These are phyloP conservation scores for Fusarium buharicum DNA, from an alignment of 2,329 filamentous ascomycete genomes.

Conservation along the genomic window DNA sequence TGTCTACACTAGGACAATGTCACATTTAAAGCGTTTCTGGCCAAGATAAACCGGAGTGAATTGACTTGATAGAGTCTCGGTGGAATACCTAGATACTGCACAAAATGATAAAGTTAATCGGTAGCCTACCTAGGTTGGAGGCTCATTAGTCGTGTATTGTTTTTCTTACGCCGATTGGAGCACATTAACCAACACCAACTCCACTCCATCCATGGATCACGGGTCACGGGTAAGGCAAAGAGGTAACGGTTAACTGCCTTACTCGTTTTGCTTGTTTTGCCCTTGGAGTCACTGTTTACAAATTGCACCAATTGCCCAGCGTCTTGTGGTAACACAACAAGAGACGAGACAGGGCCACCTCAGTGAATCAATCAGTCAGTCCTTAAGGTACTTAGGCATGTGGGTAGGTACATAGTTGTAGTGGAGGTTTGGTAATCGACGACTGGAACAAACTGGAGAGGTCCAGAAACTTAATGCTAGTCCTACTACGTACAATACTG, in stretches of 20 bases:
- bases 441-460: slow-evolving; percentile 6
- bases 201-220: slow-evolving; percentile 21
- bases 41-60: neutral
- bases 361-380: neutral
- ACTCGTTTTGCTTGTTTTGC: slow-evolving; percentile 6
- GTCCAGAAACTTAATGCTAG: slow-evolving; percentile 5
- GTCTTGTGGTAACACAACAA: slow-evolving; percentile 4
- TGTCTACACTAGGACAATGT: no score
- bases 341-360: neutral
- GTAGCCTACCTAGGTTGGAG: neutral
- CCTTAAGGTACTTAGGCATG: no score
- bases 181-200: slow-evolving; percentile 17
- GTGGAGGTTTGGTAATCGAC: neutral
- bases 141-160: slow-evolving; percentile 15
- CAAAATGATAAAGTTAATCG: slow-evolving; percentile 4
- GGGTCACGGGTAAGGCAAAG: slow-evolving; percentile 15
- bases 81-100: slow-evolving; percentile 1
- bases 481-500: neutral
- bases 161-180: neutral
- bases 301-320: slow-evolving; percentile 2
- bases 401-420: neutral
- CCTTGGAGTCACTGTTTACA: neutral
- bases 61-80: neutral
- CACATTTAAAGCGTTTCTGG: no score
- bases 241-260: slow-evolving; percentile 10